Percentiles rank a stretch among this genome's conserved stretches.
These are phyloP conservation scores for Aureobasidium sp. DNA, from an alignment of 2,329 filamentous ascomycete species.

Conservation along the genomic window DNA sequence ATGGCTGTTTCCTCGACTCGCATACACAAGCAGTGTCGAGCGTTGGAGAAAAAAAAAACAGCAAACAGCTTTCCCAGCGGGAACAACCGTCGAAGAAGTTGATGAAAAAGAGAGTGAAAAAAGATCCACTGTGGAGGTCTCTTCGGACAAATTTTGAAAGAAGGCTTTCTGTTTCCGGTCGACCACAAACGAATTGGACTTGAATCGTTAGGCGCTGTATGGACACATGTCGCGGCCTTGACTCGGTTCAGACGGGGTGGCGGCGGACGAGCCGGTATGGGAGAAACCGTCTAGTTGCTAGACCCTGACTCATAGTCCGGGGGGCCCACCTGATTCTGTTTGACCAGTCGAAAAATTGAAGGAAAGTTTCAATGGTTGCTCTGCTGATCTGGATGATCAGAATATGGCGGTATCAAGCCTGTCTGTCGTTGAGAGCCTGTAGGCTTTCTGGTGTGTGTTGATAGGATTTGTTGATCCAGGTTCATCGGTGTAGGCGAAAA, in stretches of 20 bases:
- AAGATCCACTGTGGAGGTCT: background rate
- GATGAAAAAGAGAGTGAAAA: background rate
- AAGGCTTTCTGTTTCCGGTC: background rate
- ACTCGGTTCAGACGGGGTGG: slow-evolving; percentile 5
- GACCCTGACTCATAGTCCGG: slow-evolving; percentile 12
- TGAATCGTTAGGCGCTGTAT: background rate
- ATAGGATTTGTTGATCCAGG: background rate
- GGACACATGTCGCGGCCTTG: slow-evolving; percentile 2
- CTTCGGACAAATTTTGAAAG: background rate
- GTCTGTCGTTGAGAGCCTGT: background rate
- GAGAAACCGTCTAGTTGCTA: background rate
- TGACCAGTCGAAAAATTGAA: background rate
- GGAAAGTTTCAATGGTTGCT: background rate
- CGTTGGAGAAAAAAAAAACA: background rate
- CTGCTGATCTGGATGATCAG: slow-evolving; percentile 1
- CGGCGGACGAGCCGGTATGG: background rate
- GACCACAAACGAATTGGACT: background rate
- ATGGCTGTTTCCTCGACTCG: background rate
- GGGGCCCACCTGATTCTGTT: background rate
- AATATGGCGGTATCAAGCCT: background rate
- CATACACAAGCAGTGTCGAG: background rate
- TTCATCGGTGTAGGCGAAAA: background rate
- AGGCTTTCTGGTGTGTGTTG: background rate
- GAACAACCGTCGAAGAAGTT: background rate
- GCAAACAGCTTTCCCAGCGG: background rate